Base-by-base conservation (phyloP, 148 eudicot genomes). In the Camellia granthamiana region DNA sequence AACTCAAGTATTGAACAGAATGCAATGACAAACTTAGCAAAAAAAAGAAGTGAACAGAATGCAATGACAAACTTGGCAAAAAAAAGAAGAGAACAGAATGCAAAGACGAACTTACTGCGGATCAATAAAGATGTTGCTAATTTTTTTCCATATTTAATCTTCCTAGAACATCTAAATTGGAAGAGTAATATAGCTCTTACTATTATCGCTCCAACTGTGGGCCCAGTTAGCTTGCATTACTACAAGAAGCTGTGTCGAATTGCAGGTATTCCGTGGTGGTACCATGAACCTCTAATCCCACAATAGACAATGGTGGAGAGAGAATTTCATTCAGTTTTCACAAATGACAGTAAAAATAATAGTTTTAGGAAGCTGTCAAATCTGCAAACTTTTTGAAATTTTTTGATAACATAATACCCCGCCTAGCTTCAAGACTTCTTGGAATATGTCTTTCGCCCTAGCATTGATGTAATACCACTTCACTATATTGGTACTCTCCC, bases 61-160 rank as follows among this genome's bases (percentile, higher is more conserved):
- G 71, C 77, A 61, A 61, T 71, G 18, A 42, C 15, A 38, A 78
- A 70, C 80, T 44, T 80, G 44, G 47, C 16, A 38, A 49, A 13
- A 60, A 15, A 69, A 63, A 44, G 12, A 71, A 18, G 42, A 59
- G 68, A 9, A 49, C 58, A 61, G 56, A 67, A n/a, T 44, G 71
- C 77, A 61, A 61, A 77, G 18, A 42, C 15, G 21, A 78, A 70
- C 80, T 44, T 80, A 18, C 38, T 30, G 47, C 16, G 9, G 52
- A 59, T 60, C 78, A 70, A 10, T 12, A 52, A 19, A 74, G 43
- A 74, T 19, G 12, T 52, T 69, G 74, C 51, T 69, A 18, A 69
- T 16, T 18, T 6, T 2, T 16, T 30, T 6, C 30, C 30, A 38
- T 67, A 46, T 2, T n/a, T 16, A 3, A 72, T 51, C 16, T 46